Conservation (phyloP, 2,329 filamentous ascomycete genomes). For the Mollisiaceae sp. region DNA sequence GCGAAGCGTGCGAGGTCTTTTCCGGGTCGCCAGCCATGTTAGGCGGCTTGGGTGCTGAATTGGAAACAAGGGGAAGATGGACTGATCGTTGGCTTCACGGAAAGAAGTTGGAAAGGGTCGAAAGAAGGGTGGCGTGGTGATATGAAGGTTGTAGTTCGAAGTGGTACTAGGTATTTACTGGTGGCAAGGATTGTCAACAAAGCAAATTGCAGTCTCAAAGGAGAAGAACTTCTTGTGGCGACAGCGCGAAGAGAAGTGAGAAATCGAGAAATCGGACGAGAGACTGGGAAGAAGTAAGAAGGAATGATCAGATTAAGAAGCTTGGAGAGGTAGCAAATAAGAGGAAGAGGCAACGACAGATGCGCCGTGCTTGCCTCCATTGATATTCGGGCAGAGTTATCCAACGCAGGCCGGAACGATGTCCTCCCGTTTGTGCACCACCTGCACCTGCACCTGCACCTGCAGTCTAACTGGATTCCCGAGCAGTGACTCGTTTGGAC, state of each 20-base stretch:
- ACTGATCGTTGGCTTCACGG: background rate
- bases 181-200: conserved; percentile 10
- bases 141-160: background rate
- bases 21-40: conserved; percentile 40
- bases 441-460: no score
- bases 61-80: background rate
- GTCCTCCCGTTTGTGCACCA: background rate
- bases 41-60: conserved; percentile 26
- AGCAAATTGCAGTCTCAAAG: background rate
- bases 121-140: background rate
- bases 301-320: background rate
- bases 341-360: background rate
- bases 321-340: background rate
- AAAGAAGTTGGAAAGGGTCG: background rate
- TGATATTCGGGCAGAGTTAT: background rate
- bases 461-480: background rate
- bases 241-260: background rate
- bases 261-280: background rate
- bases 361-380: background rate
- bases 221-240: background rate
- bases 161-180: background rate
- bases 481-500: no score
- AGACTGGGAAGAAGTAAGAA: background rate
- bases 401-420: background rate
- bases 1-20: conserved; percentile 30